A percentile compares a stretch with the other conserved stretches of the same genome.
phyloP scores from a whole-genome alignment of 2,329 filamentous ascomycete species.

The Sporothrix dimorphospora region DNA sequence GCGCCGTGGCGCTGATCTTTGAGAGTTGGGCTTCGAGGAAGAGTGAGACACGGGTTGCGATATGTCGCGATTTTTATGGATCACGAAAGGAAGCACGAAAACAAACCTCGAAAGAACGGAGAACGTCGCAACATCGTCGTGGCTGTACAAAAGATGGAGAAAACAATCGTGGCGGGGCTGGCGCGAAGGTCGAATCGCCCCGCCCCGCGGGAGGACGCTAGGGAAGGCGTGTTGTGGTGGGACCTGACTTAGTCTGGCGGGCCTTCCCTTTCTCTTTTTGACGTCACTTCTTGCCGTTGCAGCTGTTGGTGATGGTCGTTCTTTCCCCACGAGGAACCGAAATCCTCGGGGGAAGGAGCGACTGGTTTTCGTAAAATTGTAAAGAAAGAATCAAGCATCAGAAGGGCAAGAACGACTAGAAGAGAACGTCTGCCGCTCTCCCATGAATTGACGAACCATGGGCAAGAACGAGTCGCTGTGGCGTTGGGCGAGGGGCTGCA shows the following conservation, averaged over 20 bases:
- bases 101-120: neutral
- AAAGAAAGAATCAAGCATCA: neutral
- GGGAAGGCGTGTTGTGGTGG: neutral
- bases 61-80: neutral
- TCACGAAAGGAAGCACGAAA: neutral
- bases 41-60: neutral
- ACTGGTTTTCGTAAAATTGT: neutral
- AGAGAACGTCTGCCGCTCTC: neutral
- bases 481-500: neutral
- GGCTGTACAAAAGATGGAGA: neutral
- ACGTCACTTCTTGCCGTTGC: neutral
- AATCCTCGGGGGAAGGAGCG: neutral
- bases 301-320: neutral
- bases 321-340: too few species aligned
- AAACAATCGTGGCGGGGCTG: neutral
- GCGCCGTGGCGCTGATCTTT: neutral
- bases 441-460: neutral
- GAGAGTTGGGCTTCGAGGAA: neutral
- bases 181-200: slow-evolving; percentile 3
- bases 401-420: neutral
- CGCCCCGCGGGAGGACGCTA: neutral
- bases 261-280: neutral
- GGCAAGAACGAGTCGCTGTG: neutral
- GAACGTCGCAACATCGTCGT: neutral
- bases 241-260: neutral